These are phyloP conservation scores for Danielia reshetovae DNA, from an alignment of 805 yeast species.

Conservation along the genomic window DNA sequence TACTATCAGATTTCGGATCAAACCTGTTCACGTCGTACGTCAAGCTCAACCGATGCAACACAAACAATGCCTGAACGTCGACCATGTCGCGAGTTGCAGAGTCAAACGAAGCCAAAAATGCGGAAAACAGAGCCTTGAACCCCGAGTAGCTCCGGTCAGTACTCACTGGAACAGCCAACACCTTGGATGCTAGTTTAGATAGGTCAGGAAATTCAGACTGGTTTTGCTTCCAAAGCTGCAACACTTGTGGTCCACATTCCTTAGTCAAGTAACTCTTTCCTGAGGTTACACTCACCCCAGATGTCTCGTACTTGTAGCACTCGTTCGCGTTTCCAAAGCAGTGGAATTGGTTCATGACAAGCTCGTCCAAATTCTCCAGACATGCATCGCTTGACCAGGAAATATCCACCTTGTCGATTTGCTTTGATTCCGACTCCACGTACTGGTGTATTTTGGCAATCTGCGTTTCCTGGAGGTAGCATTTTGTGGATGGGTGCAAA, in stretches of 20 bases:
- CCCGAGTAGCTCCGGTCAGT: conserved; percentile 13
- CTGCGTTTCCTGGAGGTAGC: conserved; percentile 17
- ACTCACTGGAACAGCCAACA: conserved; percentile 16
- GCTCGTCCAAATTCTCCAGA: conserved; percentile 15
- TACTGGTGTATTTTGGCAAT: conserved; percentile 11
- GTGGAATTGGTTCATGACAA: conserved; percentile 23
- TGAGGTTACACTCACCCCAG: conserved; percentile 13
- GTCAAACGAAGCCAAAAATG: conserved; percentile 7
- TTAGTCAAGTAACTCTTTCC: conserved; percentile 9
- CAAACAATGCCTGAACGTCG: conserved; percentile 15
- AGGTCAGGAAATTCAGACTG: conserved; percentile 15
- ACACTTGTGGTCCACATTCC: conserved; percentile 15
- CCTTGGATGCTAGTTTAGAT: conserved; percentile 11
- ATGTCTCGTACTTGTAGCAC: conserved; percentile 23
- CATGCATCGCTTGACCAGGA: conserved; percentile 1
- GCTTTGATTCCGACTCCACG: conserved; percentile 5
- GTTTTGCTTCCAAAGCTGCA: conserved; percentile 20
- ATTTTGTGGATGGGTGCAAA: conserved; percentile 22
- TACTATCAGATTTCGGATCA: conserved; percentile 16
- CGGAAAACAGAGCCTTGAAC: conserved; percentile 13
- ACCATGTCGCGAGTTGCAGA: conserved; percentile 5
- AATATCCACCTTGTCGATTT: conserved; percentile 1
- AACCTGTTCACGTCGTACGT: conserved; percentile 14
- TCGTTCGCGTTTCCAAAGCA: conserved; percentile 26
- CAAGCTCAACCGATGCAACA: conserved; percentile 15